These are phyloP conservation scores for Escovopsis weberi DNA, from an alignment of 2,329 filamentous ascomycete species.

Conservation along the genomic window DNA sequence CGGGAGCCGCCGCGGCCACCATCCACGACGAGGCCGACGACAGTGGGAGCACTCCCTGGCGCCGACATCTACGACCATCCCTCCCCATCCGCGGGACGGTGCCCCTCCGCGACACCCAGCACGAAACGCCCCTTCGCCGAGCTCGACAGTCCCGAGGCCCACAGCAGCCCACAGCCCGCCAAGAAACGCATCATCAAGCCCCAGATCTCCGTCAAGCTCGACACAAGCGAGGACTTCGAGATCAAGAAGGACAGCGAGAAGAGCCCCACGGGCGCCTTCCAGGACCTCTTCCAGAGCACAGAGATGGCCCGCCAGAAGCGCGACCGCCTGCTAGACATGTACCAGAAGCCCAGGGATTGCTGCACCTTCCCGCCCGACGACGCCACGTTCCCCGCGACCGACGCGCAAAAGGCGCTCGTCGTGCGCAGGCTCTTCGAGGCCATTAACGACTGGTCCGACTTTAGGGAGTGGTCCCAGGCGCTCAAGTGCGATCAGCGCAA, in stretches of 20 bases:
- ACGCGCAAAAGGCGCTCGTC: slow-evolving; percentile 4
- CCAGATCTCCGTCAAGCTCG: slow-evolving; percentile 4
- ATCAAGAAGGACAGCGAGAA: slow-evolving; percentile 4
- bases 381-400: slow-evolving; percentile 6
- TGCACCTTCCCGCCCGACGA: slow-evolving; percentile 8
- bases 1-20: too few relatives aligned
- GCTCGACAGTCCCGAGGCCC: neutral
- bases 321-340: slow-evolving; percentile 3
- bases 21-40: too few relatives aligned
- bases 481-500: slow-evolving; percentile 3
- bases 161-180: slow-evolving; percentile 1
- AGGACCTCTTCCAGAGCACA: slow-evolving; percentile 3
- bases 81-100: neutral
- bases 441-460: slow-evolving; percentile 12
- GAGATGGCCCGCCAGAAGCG: slow-evolving; percentile 4
- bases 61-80: neutral
- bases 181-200: slow-evolving; percentile 6
- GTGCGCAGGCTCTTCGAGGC: slow-evolving; percentile 10
- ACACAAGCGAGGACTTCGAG: slow-evolving; percentile 5
- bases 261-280: slow-evolving; percentile 2
- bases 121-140: slow-evolving; percentile 1
- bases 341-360: slow-evolving; percentile 6
- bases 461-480: slow-evolving; percentile 12
- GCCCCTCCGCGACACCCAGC: neutral
- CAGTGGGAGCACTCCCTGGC: too few relatives aligned